Conservation (phyloP, 169 alveolate species). For the Eimeria brunetti region DNA sequence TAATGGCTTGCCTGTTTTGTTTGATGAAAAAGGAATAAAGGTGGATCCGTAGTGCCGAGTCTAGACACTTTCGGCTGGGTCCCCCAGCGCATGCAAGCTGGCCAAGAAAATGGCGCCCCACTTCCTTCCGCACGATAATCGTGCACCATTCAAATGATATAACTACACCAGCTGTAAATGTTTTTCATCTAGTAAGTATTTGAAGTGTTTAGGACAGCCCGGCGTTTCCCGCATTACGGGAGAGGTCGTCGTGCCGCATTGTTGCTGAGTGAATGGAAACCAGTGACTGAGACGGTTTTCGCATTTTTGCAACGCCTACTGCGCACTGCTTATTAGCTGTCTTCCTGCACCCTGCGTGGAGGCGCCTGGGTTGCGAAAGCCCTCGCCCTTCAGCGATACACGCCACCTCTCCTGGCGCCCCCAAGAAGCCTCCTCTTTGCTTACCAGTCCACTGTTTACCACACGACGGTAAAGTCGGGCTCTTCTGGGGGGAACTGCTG, state of each 20-base stretch:
- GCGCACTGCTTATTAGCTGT: background rate
- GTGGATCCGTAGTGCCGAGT: background rate
- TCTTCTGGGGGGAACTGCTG: constrained; percentile 39
- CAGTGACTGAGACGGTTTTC: constrained; percentile 25
- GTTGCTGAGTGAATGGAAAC: constrained; percentile 10
- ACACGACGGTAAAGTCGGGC: background rate
- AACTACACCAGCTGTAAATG: constrained; percentile 16
- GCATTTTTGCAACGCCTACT: constrained; percentile 9
- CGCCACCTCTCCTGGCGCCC: constrained; percentile 33
- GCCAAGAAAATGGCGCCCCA: constrained; percentile 65
- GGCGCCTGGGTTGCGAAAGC: constrained; percentile 17
- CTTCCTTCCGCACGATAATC: constrained; percentile 53
- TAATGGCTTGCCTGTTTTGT: background rate
- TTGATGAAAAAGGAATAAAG: background rate
- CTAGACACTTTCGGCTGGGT: constrained; percentile 42
- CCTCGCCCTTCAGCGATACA: background rate
- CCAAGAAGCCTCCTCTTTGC: background rate
- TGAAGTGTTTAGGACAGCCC: constrained; percentile 17
- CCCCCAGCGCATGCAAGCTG: constrained; percentile 67
- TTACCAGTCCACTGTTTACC: constrained; percentile 2
- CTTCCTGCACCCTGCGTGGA: constrained; percentile 36
- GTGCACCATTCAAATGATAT: constrained; percentile 45
- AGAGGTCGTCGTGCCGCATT: constrained; percentile 8
- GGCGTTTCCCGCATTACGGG: background rate
- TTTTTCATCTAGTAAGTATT: background rate